phyloP scores from a whole-genome alignment of 352 stramenopile species.

The Pythium guiyangense region DNA sequence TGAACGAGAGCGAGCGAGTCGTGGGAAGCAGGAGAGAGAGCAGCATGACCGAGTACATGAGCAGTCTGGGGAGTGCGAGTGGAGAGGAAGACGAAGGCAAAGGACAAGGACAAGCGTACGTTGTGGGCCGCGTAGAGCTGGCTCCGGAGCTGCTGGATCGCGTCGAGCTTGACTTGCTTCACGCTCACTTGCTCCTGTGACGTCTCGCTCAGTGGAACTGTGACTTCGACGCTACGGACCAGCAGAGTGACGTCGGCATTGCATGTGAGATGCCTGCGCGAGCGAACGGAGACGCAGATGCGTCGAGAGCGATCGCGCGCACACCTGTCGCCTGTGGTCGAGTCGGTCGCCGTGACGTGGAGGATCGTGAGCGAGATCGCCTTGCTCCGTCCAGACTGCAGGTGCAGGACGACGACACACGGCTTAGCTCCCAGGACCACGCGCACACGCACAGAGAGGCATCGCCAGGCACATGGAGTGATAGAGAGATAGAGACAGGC shows the following conservation, averaged over 20 bases:
- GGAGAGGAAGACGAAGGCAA: not conserved
- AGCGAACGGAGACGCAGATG: not conserved
- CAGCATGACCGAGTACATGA: too few relatives aligned
- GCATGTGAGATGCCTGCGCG: not conserved
- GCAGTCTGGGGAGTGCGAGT: not conserved
- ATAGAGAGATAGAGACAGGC: not conserved
- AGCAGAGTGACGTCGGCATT: not conserved
- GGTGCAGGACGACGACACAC: not conserved
- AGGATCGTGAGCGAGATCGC: slow-evolving; percentile 28
- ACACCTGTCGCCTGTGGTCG: slow-evolving; percentile 24
- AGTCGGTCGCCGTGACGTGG: slow-evolving; percentile 25
- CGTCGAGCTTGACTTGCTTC: slow-evolving; percentile 57
- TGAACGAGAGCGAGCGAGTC: not conserved
- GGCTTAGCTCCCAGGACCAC: too few relatives aligned
- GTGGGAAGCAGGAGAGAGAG: not conserved
- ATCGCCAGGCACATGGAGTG: not conserved
- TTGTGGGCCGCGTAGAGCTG: slow-evolving; percentile 16
- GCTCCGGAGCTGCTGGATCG: slow-evolving; percentile 41
- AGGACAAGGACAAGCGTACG: slow-evolving; percentile 5
- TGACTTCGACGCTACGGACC: slow-evolving; percentile 22
- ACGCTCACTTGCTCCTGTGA: slow-evolving; percentile 32
- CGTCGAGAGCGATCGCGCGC: not conserved
- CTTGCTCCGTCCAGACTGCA: slow-evolving; percentile 8
- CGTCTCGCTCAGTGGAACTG: slow-evolving; percentile 30
- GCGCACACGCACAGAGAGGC: not conserved